Evolutionary conservation across 345 rosid species (phyloP), one percentile per base, ranked within the genome.

Genomic region (Populus euphratica): DNA sequence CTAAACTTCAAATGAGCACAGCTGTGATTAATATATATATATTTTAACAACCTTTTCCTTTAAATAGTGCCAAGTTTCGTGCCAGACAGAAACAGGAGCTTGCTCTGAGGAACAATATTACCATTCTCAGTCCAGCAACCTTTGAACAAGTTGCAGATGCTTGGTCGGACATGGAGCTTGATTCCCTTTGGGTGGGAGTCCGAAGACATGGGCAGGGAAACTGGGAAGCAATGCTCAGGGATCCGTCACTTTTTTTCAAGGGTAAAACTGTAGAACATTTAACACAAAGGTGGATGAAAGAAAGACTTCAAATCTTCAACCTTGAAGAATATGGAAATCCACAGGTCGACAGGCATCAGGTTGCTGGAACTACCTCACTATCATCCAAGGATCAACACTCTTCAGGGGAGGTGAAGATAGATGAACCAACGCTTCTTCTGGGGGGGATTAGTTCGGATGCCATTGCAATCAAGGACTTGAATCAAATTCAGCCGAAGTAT

Each of bases 91-190:
- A 43, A 8, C 31, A 62, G 29, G 9, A 31, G 43, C 13, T 59
- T 61, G 7, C 43, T 41, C 27, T 9, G 47, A 31, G 63, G 52
- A 44, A 10, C 29, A 31, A 18, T 52, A 14, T 43, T 38, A 73
- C 44, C 50, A 29, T 47, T 23, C 49, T 54, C 27, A 56, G 68
- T 62, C 36, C 7, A 2, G 17, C 5, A 49, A 74, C 61, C 7
- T 50, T 63, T 62, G 35, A 29, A 9, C 39, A 47, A 41, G 25
- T 44, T 13, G 20, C 18, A 4, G 72, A 49, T 2, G 50, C 35
- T 3, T 76, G 83, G 83, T 76, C 41, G n/a, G 80, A 76, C 6
- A 38, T 72, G 64, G 80, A 81, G 59, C 80, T 81, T 41, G 77
- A 80, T 72, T 59, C 73, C 43, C 80, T 73, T 6, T 81, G 80